These are phyloP conservation scores for Martensiomyces pterosporus DNA, from an alignment of 192 early-diverging fungal species.

Conservation along the genomic window DNA sequence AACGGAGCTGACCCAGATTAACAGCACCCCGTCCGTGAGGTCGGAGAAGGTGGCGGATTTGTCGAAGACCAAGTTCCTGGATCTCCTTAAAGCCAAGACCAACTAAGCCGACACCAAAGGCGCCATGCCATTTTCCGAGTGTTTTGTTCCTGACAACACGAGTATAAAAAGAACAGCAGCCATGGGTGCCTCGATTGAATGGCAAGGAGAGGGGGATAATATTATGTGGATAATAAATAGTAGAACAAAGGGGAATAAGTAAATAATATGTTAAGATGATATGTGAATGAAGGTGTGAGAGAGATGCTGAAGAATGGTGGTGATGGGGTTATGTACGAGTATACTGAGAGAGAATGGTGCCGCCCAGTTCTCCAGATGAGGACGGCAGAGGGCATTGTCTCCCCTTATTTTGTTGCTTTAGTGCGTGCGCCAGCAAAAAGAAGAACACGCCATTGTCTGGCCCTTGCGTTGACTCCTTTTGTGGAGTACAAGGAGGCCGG, in stretches of 20 bases:
- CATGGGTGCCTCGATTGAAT: background rate
- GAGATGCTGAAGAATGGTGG: background rate
- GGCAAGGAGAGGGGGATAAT: background rate
- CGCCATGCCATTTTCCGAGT: too few species aligned
- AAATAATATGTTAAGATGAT: slow-evolving; percentile 9
- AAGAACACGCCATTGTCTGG: too few species aligned
- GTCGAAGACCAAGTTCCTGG: slow-evolving; percentile 69
- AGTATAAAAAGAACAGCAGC: background rate
- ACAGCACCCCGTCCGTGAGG: slow-evolving; percentile 51
- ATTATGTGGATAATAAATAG: background rate
- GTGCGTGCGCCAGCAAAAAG: slow-evolving; percentile 2
- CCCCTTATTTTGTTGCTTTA: too few species aligned
- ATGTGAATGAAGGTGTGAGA: too few species aligned
- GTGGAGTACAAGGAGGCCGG: too few species aligned
- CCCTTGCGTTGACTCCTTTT: too few species aligned
- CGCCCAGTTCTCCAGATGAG: too few species aligned
- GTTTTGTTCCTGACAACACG: too few species aligned
- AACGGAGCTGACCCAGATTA: slow-evolving; percentile 53
- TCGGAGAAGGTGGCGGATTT: slow-evolving; percentile 53
- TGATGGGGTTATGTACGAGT: too few species aligned
- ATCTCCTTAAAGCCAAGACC: slow-evolving; percentile 59
- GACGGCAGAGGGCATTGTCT: too few species aligned
- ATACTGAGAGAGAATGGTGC: too few species aligned
- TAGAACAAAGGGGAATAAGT: background rate
- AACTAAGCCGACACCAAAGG: slow-evolving; percentile 1